Evolutionary conservation across 2,329 filamentous ascomycete species (phyloP).

Genomic region (Aspergillus tubingensis): DNA sequence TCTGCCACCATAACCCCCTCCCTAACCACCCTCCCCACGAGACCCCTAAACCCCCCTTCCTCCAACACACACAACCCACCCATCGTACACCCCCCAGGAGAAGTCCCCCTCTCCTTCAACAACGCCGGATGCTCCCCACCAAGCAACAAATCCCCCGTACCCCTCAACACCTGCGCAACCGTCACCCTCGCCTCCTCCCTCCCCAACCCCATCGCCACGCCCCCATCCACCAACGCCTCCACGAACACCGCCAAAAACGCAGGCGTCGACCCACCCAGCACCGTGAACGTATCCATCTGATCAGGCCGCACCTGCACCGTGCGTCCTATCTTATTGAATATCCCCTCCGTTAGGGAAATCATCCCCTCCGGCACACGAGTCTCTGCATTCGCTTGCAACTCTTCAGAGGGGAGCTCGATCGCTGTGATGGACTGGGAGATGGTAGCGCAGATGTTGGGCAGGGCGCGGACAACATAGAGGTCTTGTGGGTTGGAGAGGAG

Average conservation of each 20-base stretch:
- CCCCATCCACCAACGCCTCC: slow-evolving; percentile 63
- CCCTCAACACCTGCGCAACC: slow-evolving; percentile 64
- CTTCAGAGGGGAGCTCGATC: neutral
- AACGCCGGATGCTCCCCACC: slow-evolving; percentile 62
- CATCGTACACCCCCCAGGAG: slow-evolving; percentile 65
- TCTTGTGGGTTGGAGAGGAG: neutral
- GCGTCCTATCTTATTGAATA: slow-evolving; percentile 55
- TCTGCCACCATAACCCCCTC: slow-evolving; percentile 62
- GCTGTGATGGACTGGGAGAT: slow-evolving; percentile 2
- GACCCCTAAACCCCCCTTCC: slow-evolving; percentile 57
- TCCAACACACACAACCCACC: slow-evolving; percentile 62
- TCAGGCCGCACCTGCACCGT: slow-evolving; percentile 54
- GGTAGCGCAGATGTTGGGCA: neutral
- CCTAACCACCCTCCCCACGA: slow-evolving; percentile 57
- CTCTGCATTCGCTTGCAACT: neutral
- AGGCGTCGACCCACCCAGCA: slow-evolving; percentile 62
- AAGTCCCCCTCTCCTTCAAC: slow-evolving; percentile 61
- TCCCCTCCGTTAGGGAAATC: slow-evolving; percentile 32
- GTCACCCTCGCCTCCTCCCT: slow-evolving; percentile 61
- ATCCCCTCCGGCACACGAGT: too few species aligned
- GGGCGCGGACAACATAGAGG: neutral
- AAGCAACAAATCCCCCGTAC: slow-evolving; percentile 61
- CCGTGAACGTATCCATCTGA: slow-evolving; percentile 60
- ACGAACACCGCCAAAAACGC: slow-evolving; percentile 63
- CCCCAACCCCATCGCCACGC: slow-evolving; percentile 63